Conservation (phyloP, 495 filamentous ascomycete genomes). For the Penicillium taxi region DNA sequence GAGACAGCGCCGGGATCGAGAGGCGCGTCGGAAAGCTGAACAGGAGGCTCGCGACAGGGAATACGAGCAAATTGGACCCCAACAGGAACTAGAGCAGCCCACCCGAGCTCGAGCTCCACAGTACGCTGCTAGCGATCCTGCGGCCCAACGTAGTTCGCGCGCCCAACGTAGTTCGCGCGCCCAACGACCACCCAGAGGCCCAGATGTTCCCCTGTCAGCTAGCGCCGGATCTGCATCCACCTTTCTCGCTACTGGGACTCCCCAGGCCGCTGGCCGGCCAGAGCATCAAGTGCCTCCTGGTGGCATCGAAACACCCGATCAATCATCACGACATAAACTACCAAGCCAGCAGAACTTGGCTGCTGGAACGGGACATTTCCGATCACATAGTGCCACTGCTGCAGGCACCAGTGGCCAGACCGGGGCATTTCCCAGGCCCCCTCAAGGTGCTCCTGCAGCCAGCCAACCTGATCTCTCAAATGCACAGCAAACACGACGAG, state of each 20-base stretch:
- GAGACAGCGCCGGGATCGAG: conserved; percentile 59
- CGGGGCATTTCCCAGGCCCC: conserved; percentile 9
- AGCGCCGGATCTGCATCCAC: conserved; percentile 9
- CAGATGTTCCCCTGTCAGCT: conserved; percentile 14
- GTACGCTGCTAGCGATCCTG: conserved; percentile 52
- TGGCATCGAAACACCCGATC: conserved; percentile 5
- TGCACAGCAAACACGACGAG: conserved; percentile 29
- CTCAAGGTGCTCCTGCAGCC: conserved; percentile 23
- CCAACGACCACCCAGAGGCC: conserved; percentile 18
- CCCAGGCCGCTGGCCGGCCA: conserved; percentile 2
- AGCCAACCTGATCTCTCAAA: conserved; percentile 33
- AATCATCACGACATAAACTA: conserved; percentile 13
- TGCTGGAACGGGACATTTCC: conserved; percentile 16
- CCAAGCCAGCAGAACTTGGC: conserved; percentile 25
- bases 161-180: conserved; percentile 35
- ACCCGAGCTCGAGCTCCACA: conserved; percentile 22
- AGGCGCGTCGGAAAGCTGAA: conserved; percentile 58
- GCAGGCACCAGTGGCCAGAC: conserved; percentile 16
- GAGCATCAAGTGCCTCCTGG: conserved; percentile 14
- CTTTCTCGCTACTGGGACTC: conserved; percentile 8
- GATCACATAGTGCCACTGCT: conserved; percentile 21
- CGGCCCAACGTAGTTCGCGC: conserved; percentile 34
- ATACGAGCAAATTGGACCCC: conserved; percentile 46
- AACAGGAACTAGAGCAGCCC: conserved; percentile 45
- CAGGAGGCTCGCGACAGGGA: conserved; percentile 40